Percentiles rank a stretch among this genome's conserved stretches.
Evolutionary conservation across 1,284 basidiomycete species (phyloP).

Genomic region (Pisolithus thermaeus): DNA sequence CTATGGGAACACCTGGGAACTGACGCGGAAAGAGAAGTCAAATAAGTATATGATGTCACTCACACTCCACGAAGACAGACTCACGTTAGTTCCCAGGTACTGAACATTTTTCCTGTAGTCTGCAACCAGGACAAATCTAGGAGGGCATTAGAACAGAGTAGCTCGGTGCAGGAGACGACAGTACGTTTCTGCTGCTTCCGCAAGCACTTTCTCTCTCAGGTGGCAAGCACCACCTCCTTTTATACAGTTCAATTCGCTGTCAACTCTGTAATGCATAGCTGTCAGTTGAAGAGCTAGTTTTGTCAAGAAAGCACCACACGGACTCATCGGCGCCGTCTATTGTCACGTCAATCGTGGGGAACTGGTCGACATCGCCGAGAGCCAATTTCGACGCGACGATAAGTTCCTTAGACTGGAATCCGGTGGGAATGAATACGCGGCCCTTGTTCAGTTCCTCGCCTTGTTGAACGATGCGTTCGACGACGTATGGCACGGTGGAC

Average conservation of each 20-base stretch:
- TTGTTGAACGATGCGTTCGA: conserved; percentile 90
- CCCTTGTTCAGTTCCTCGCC: conserved; percentile 71
- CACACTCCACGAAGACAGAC: conserved; percentile 24
- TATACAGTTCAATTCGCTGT: conserved; percentile 86
- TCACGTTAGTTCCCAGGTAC: conserved; percentile 76
- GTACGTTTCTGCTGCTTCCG: conserved; percentile 85
- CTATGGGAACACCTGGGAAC: conserved; percentile 94
- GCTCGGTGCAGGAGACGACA: conserved; percentile 20
- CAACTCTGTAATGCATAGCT: conserved; percentile 55
- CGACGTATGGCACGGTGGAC: conserved; percentile 96
- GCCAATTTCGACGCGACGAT: conserved; percentile 79
- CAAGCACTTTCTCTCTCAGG: conserved; percentile 93
- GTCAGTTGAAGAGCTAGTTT: background rate
- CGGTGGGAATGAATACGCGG: conserved; percentile 88
- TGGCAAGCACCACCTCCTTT: conserved; percentile 99
- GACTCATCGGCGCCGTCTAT: conserved; percentile 98
- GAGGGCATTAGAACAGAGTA: conserved; percentile 6
- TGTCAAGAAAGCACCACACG: conserved; percentile 39
- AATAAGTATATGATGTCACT: background rate
- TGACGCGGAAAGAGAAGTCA: conserved; percentile 25
- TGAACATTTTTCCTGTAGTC: conserved; percentile 92
- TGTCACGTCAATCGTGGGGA: conserved; percentile 88
- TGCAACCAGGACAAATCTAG: conserved; percentile 88
- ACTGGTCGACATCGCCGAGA: conserved; percentile 91
- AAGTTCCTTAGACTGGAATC: conserved; percentile 95